phyloP scores from a whole-genome alignment of 352 stramenopile species.

The Pythium plurisporium region DNA sequence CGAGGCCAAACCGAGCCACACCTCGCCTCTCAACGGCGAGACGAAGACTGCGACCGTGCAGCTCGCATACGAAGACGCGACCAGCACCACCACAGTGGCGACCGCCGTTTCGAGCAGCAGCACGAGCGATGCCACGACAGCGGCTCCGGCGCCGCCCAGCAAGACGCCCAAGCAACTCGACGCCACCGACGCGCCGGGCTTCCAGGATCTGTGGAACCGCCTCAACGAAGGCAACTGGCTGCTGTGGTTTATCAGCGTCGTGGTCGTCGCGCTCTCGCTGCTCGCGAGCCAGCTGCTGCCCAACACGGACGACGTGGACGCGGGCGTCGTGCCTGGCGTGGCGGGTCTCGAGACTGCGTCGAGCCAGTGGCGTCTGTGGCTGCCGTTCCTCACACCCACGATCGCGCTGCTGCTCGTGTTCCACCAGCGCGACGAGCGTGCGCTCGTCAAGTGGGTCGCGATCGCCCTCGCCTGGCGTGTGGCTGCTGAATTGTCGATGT shows the following conservation, averaged over 20 bases:
- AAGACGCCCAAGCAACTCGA: conserved; percentile 8
- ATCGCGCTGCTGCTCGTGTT: conserved; percentile 70
- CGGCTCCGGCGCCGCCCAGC: background rate
- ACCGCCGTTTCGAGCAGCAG: too few relatives aligned
- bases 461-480: conserved; percentile 75
- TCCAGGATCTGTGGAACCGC: conserved; percentile 39
- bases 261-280: conserved; percentile 60
- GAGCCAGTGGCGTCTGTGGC: conserved; percentile 49
- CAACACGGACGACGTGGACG: conserved; percentile 15
- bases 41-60: conserved; percentile 26
- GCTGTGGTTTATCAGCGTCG: conserved; percentile 62
- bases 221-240: conserved; percentile 57
- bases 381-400: conserved; percentile 61
- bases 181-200: background rate
- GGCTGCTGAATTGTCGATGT: conserved; percentile 54
- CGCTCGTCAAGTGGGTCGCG: conserved; percentile 74
- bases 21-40: background rate
- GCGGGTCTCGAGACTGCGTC: background rate
- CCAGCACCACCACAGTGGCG: background rate
- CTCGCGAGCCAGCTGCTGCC: conserved; percentile 56
- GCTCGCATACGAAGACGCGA: conserved; percentile 43
- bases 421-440: conserved; percentile 65
- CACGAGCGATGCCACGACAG: too few relatives aligned
- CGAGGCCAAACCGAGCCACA: conserved; percentile 1
- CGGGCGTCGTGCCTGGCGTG: conserved; percentile 5